Evolutionary conservation across 768 basidiomycete species (phyloP), one percentile per base, ranked within the genome.

Genomic region (Kwoniella heveanensis): DNA sequence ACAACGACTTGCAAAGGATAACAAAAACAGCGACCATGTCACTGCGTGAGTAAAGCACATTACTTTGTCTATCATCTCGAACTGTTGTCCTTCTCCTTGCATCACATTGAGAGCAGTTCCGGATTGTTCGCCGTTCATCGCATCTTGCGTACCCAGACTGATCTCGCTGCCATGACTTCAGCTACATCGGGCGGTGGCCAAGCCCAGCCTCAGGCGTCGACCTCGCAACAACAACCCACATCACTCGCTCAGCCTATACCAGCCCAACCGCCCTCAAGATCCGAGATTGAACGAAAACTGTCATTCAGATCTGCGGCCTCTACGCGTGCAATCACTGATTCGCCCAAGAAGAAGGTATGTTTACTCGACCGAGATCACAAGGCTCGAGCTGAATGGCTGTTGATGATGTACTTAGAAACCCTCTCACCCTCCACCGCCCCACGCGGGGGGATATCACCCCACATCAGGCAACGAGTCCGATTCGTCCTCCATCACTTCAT

Each of bases 221-320:
- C 39, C 39, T 44, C 17, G 39, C 39, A 48, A 32, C 56, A 56
- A 56, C 24, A 6, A 26, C 52, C 22, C 7, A 32, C 44, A 46
- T 39, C 47, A 47, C 62, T 44, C n/a, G 37, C 62, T 51, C 64
- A 37, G 52, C 61, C 63, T 15, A 36, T 47, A 13, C 57, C 72
- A 1, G 76, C 74, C 13, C 61, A 69, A 24, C 71, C 77, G 17
- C 77, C 78, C 5, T 68, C 72, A 12, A 49, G 69, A 53, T 54
- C 67, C 2, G 78, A 79, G 59, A 68, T 78, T 26, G 73, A 79
- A 62, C 64, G 77, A 19, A 79, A 78, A 51, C 58, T 78, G 44
- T 76, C 75, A 10, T 73, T 76, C 59, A 70, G 69, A 48, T 73
- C 73, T 1, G 71, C 70, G 3, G 30, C 71, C 1, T 54, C 66